phyloP scores from a whole-genome alignment of 2,329 filamentous ascomycete species.

The Arthroderma uncinatum region DNA sequence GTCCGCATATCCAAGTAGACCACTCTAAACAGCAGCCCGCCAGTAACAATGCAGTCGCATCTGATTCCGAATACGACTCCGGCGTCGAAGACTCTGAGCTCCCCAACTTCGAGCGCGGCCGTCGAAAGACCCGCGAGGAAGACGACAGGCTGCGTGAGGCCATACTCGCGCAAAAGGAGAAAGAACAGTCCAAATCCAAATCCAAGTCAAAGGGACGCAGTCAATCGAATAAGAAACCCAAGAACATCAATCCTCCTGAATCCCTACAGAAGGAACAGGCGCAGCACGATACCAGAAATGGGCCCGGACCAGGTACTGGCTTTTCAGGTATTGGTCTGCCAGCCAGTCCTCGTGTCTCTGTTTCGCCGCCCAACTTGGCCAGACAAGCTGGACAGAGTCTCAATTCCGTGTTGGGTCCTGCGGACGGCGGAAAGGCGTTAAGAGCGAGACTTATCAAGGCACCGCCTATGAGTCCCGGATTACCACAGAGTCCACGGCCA shows the following conservation, averaged over 20 bases:
- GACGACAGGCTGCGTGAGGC: conserved; percentile 70
- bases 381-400: conserved; percentile 20
- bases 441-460: conserved; percentile 27
- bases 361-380: conserved; percentile 20
- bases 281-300: conserved; percentile 13
- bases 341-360: conserved; percentile 16
- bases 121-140: conserved; percentile 74
- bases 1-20: conserved; percentile 35
- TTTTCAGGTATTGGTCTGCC: conserved; percentile 11
- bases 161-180: conserved; percentile 50
- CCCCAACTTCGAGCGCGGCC: conserved; percentile 49
- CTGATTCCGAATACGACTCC: conserved; percentile 76
- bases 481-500: conserved; percentile 52
- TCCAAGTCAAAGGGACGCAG: conserved; percentile 38
- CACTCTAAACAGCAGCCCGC: conserved; percentile 34
- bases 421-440: neutral
- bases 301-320: conserved; percentile 25
- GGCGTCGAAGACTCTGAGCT: conserved; percentile 59
- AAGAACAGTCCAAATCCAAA: conserved; percentile 39
- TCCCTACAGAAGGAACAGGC: conserved; percentile 13
- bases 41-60: conserved; percentile 32
- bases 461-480: conserved; percentile 50
- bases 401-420: conserved; percentile 24
- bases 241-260: conserved; percentile 42
- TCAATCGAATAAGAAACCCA: conserved; percentile 58